Evolutionary conservation across 1,284 basidiomycete genomes (phyloP).

Genomic region (Ustilago curta): DNA sequence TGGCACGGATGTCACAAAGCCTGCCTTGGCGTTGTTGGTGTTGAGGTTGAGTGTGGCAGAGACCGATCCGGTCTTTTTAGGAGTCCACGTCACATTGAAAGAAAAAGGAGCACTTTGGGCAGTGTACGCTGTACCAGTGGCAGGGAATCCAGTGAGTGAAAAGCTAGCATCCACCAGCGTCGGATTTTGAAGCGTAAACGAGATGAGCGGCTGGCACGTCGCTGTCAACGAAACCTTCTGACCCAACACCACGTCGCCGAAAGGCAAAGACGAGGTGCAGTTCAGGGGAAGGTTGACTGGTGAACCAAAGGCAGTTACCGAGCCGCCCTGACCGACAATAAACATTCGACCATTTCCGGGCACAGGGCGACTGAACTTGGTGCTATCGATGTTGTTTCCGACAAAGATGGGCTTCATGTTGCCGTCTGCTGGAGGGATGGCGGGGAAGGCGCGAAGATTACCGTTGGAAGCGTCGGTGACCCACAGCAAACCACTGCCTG

Average conservation of each 20-base stretch:
- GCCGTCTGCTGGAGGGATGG: conserved; percentile 13
- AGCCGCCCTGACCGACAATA: conserved; percentile 2
- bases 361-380: conserved; percentile 18
- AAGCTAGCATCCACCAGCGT: too few relatives aligned
- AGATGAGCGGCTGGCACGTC: too few relatives aligned
- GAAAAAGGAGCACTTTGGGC: too few relatives aligned
- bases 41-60: conserved; percentile 12
- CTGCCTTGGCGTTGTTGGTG: background rate
- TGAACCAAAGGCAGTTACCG: conserved; percentile 14
- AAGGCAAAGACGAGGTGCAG: conserved; percentile 13
- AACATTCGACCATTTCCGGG: conserved; percentile 26
- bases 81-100: conserved; percentile 27
- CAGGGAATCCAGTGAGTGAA: too few relatives aligned
- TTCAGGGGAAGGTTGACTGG: conserved; percentile 30
- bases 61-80: conserved; percentile 3
- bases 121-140: too few relatives aligned
- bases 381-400: conserved; percentile 6
- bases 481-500: conserved; percentile 21
- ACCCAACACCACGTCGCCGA: too few relatives aligned
- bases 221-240: too few relatives aligned
- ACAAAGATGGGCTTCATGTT: conserved; percentile 19
- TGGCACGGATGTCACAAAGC: conserved; percentile 18
- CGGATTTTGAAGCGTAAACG: too few relatives aligned
- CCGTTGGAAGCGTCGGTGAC: conserved; percentile 21
- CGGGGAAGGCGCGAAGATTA: conserved; percentile 17